phyloP scores from a whole-genome alignment of 208 protist species.

The Jaenimonas drosophilae region DNA sequence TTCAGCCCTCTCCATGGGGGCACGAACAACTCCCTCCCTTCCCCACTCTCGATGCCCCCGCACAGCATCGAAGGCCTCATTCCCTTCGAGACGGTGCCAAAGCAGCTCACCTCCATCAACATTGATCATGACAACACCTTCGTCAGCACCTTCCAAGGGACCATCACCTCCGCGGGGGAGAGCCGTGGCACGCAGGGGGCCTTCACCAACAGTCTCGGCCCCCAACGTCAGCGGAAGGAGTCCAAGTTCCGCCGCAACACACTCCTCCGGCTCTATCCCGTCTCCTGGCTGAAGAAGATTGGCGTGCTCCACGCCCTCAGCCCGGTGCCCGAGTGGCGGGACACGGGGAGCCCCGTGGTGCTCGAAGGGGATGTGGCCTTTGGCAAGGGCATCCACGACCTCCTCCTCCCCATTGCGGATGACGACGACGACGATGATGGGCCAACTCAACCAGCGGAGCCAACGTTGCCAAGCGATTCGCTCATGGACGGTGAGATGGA shows the following conservation, averaged over 20 bases:
- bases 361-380: slow-evolving; percentile 24
- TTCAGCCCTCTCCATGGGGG: too few species aligned
- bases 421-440: background rate
- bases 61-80: too few species aligned
- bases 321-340: slow-evolving; percentile 11
- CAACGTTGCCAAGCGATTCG: background rate
- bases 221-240: slow-evolving; percentile 6
- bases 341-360: slow-evolving; percentile 6
- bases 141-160: too few species aligned
- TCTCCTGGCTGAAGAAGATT: slow-evolving; percentile 24
- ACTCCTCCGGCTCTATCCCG: slow-evolving; percentile 25
- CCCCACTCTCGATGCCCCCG: too few species aligned
- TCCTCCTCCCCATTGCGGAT: background rate
- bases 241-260: slow-evolving; percentile 12
- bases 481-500: background rate
- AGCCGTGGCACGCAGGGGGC: background rate
- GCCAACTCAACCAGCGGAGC: background rate
- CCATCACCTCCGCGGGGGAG: too few species aligned
- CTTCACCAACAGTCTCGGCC: slow-evolving; percentile 3
- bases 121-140: too few species aligned
- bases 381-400: background rate
- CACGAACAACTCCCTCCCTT: too few species aligned
- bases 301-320: slow-evolving; percentile 19
- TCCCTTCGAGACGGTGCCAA: too few species aligned
- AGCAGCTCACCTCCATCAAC: too few species aligned